Base-by-base conservation (phyloP, 768 basidiomycete species). In the Lepiota brunneoincarnata region DNA sequence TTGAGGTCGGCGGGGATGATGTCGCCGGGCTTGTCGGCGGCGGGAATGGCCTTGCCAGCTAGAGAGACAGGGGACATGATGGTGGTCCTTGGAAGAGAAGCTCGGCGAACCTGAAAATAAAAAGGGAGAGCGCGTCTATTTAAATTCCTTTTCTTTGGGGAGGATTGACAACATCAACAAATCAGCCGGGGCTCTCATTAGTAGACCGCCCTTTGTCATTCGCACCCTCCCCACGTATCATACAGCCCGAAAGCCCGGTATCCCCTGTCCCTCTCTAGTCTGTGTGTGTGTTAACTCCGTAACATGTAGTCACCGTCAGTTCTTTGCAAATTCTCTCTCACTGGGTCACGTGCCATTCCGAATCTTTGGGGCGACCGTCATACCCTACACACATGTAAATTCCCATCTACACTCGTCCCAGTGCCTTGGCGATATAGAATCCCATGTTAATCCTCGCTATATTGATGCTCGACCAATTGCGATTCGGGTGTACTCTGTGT, bases 1-100 rank as follows among this genome's bases (percentile, higher is more conserved):
- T 82, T 77, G 61, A 78, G 66, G 66, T 85, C 84, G 57, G 69
- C 67, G 46, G 79, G 81, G 31, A 64, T 55, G 49, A 58, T 48
- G 43, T 73, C 67, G 40, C 64, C 61, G 53, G 51, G 57, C 18
- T 47, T 47, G 44, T 39, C 23, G 15, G 2, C 34, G 18, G 44
- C 37, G 14, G 56, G 20, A 20, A 37, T 49, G 24, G 34, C 26
- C 43, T 31, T 36, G 17, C 34, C 21, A 43, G 42, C 31, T 6
- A 39, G 12, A 17, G 49, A 14, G 26, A 40, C 6, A 43, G 52
- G 17, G 44, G 52, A 38, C 52, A 54, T 54, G 44, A 26, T 54
- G 52, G 52, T 28, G 44, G 52, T 54, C 44, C 44, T 37, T 38
- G 44, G 36, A 28, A 54, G 21, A 54, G 52, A 34, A 39, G 26